Conservation (phyloP, 345 rosid genomes). For the Rhodamnia argentea region DNA sequence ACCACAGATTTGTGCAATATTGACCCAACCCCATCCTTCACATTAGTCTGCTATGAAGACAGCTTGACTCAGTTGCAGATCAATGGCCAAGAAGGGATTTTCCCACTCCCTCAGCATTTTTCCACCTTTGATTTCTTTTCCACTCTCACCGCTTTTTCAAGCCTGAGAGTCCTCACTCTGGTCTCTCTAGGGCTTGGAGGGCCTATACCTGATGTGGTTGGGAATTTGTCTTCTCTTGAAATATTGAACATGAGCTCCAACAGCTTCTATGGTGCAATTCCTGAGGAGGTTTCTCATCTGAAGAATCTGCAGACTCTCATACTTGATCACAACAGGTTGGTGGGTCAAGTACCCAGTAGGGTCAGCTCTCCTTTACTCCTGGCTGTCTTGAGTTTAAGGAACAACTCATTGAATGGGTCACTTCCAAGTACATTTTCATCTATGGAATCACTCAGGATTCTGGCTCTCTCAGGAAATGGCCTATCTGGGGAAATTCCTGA, state of each 20-base stretch:
- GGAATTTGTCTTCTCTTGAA: slow-evolving; percentile 37
- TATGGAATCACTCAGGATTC: slow-evolving; percentile 26
- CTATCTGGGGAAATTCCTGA: slow-evolving; percentile 48
- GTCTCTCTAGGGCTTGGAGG: slow-evolving; percentile 48
- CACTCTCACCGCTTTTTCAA: slow-evolving; percentile 19
- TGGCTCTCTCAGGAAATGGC: slow-evolving; percentile 27
- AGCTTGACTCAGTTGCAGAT: slow-evolving; percentile 52
- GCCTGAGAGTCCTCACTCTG: slow-evolving; percentile 47
- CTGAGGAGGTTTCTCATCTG: slow-evolving; percentile 27
- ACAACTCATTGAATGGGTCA: slow-evolving; percentile 40
- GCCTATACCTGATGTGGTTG: slow-evolving; percentile 28
- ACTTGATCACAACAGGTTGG: slow-evolving; percentile 36
- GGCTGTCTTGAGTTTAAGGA: slow-evolving; percentile 44
- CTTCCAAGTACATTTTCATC: slow-evolving; percentile 25
- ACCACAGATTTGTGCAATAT: slow-evolving; percentile 29
- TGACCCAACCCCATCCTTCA: slow-evolving; percentile 30
- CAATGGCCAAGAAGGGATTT: slow-evolving; percentile 15
- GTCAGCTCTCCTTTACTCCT: slow-evolving; percentile 23
- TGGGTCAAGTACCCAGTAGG: slow-evolving; percentile 32
- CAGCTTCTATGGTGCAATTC: slow-evolving; percentile 30
- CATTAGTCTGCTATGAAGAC: slow-evolving; percentile 41
- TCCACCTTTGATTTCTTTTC: slow-evolving; percentile 23
- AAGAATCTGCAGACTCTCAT: slow-evolving; percentile 39
- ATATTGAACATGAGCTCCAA: slow-evolving; percentile 51
- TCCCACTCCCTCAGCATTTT: slow-evolving; percentile 20